Evolutionary conservation across 495 filamentous ascomycete species (phyloP), one percentile per base, ranked within the genome.

Genomic region (Ascobolus immersus): DNA sequence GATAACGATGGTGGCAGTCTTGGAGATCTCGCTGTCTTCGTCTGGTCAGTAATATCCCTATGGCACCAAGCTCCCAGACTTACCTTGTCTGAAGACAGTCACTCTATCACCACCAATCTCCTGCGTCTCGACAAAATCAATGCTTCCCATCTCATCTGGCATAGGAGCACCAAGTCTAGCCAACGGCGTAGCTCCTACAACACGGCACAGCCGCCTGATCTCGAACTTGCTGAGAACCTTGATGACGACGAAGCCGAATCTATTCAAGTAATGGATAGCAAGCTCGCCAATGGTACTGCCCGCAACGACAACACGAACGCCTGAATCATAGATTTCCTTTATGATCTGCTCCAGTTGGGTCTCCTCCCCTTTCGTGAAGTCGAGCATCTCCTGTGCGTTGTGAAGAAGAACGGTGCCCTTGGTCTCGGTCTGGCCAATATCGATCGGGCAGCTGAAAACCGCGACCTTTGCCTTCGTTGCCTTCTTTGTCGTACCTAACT

Each of bases 401-500:
- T 94, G 78, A 40, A 99, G 51, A 23, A 99, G 60, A n/a, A 99
- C 89, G 11, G 89, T 99, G n/a, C 89, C 89, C 61, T 99, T 99
- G 44, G 89, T 99, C 57, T 99, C 89, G 18, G 89, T 99, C 63
- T 92, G 81, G 45, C 66, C 75, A 56, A 66, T 84, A 51, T 99
- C 89, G 54, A 99, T 77, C 25, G 89, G 71, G 60, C 89, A 99
- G 45, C 77, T 80, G 65, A 76, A 99, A 24, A 94, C 82, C 34
- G 72, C 89, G 37, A 99, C 89, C 63, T 90, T 93, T 44, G 89
- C 86, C 56, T 77, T 84, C 41, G 58, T 63, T 34, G 73, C 80
- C 57, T 78, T 80, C 66, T 90, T 94, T 48, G 92, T 56, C 14
- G 64, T 66, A 43, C 79, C 28, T 31, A 13, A 9, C 12, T 31